Base-by-base conservation (phyloP, 1,139 yeast genomes). In the Zygosaccharomyces sapae region DNA sequence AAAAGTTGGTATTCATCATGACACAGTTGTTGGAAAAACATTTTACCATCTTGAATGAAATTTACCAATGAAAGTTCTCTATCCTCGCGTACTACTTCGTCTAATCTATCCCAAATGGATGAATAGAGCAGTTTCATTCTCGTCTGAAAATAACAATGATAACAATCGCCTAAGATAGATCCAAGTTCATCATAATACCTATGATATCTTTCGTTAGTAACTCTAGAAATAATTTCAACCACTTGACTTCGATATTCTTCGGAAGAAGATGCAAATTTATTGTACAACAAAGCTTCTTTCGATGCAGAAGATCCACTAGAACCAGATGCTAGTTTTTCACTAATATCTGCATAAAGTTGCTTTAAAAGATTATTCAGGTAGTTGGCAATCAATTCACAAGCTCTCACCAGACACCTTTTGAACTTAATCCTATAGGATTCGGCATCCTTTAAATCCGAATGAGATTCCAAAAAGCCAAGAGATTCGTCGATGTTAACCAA, bases 331-430 rank as follows among this genome's bases (percentile, higher is more conserved):
- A 45, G 13, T 12, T 47, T 51, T 7, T 44, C 35, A 18, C 45
- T 51, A 30, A 84, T 71, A 7, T 72, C 76, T 20, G 66, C 67
- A 34, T 75, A 73, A 1, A 79, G 63, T 13, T 70, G 71, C 48
- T 76, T 79, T 41, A 89, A 63, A 39, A 76, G 76, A 39, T 72
- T 75, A 24, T 75, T 74, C 49, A 86, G 70, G 61, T 81, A 86
- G 56, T 83, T 86, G 54, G 83, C 77, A 19, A 88, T 78, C 54
- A 92, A 71, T 0, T 95, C 81, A 47, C 89, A 73, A 0, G 95
- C 83, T 50, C 96, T 76, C 0, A 94, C 83, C 77, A 89, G 75
- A 60, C 96, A 87, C 58, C 87, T 95, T 51, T 88, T 77, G 67
- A 86, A 87, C 51, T 92, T 75, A 55, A 83, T 79, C 39, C 76